Percentiles rank a stretch among this genome's conserved stretches.
Conservation (phyloP, 225 moss, liverwort and hornwort species). For the Marchantia polymorpha region DNA sequence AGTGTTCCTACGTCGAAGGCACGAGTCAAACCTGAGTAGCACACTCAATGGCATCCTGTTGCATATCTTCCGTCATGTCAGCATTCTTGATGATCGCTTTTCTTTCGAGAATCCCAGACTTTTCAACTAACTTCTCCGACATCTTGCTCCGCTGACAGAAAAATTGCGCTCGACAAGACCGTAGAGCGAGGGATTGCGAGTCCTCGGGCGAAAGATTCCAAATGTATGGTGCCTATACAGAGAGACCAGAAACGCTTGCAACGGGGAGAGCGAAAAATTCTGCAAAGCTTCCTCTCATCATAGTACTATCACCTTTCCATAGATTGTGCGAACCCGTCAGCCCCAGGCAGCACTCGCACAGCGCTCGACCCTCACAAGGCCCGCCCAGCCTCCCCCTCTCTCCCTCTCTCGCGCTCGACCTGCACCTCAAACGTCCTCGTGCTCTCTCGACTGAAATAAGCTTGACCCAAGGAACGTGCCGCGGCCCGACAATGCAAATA, state of each 20-base stretch:
- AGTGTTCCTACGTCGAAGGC: background rate
- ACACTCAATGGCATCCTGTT: slow-evolving; percentile 95
- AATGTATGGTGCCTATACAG: background rate
- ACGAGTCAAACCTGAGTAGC: slow-evolving; percentile 71
- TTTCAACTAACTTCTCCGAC: slow-evolving; percentile 91
- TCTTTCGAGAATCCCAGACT: slow-evolving; percentile 87
- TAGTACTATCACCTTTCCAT: background rate
- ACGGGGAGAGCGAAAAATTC: background rate
- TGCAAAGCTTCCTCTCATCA: slow-evolving; percentile 6
- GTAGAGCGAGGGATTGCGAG: background rate
- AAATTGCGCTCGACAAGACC: slow-evolving; percentile 1
- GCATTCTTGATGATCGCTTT: slow-evolving; percentile 98
- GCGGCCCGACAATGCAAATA: background rate
- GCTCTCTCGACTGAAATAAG: background rate
- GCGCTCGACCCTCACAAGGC: slow-evolving; percentile 1
- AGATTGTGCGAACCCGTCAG: background rate
- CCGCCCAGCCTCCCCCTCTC: background rate
- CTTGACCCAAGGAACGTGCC: background rate
- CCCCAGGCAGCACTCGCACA: background rate
- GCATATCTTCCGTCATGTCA: slow-evolving; percentile 99
- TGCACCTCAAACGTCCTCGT: background rate
- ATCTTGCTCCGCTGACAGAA: slow-evolving; percentile 19
- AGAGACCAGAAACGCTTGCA: background rate
- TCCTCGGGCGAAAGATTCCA: background rate
- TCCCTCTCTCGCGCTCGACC: background rate